Percentiles rank a stretch among this genome's conserved stretches.
These are phyloP conservation scores for Paratinospora sagittata DNA, from an alignment of 164 flowering plant genomes.

Conservation along the genomic window DNA sequence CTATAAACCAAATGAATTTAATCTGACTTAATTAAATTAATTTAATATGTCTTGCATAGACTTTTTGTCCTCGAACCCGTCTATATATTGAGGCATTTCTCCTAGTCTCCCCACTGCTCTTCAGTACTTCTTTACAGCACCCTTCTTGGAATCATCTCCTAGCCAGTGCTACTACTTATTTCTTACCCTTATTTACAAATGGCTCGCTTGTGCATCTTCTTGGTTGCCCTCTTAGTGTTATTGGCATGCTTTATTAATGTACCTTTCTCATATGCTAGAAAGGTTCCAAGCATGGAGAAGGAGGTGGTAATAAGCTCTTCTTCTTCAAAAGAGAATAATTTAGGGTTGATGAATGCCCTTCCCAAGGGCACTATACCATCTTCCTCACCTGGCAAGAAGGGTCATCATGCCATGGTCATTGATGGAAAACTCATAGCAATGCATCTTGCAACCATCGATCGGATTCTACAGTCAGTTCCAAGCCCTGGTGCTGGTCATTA, in stretches of 20 bases:
- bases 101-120: too few species aligned
- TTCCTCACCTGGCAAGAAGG: slow-evolving; percentile 56
- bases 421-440: slow-evolving; percentile 40
- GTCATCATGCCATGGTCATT: slow-evolving; percentile 26
- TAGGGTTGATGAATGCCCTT: slow-evolving; percentile 7
- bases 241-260: not conserved
- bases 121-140: too few species aligned
- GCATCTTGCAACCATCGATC: slow-evolving; percentile 39
- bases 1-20: too few species aligned
- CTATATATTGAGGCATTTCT: not conserved
- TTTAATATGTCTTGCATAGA: too few species aligned
- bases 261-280: slow-evolving; percentile 10
- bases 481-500: slow-evolving; percentile 69
- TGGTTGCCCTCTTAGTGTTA: not conserved
- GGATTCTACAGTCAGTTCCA: slow-evolving; percentile 59
- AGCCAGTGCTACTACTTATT: not conserved
- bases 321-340: not conserved
- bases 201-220: not conserved
- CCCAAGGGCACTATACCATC: slow-evolving; percentile 38
- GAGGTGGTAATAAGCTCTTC: not conserved
- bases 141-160: too few species aligned
- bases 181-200: not conserved
- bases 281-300: slow-evolving; percentile 3
- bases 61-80: not conserved
- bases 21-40: too few species aligned